phyloP scores from a whole-genome alignment of 2,329 filamentous ascomycete genomes.

The Fusarium sp. region DNA sequence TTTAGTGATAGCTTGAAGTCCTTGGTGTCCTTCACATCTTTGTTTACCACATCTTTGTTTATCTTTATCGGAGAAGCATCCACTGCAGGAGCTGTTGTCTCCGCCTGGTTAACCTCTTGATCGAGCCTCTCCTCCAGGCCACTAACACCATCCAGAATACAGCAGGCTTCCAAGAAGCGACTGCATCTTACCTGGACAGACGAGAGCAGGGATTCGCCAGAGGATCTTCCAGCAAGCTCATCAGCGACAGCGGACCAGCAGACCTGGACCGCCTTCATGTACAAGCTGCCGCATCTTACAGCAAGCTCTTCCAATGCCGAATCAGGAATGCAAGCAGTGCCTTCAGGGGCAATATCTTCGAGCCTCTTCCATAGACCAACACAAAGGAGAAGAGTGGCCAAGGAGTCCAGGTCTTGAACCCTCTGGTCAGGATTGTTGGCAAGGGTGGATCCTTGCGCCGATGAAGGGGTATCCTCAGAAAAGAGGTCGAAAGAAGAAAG shows the following conservation, averaged over 20 bases:
- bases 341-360: slow-evolving; percentile 60
- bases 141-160: slow-evolving; percentile 68
- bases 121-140: slow-evolving; percentile 65
- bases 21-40: slow-evolving; percentile 28
- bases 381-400: slow-evolving; percentile 78
- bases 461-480: slow-evolving; percentile 43
- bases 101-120: slow-evolving; percentile 55
- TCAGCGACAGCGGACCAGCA: slow-evolving; percentile 78
- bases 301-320: slow-evolving; percentile 72
- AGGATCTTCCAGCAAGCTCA: slow-evolving; percentile 59
- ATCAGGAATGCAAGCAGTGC: slow-evolving; percentile 65
- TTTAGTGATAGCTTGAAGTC: slow-evolving; percentile 12
- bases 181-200: slow-evolving; percentile 66
- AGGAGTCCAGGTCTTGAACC: slow-evolving; percentile 75
- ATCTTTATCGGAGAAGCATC: slow-evolving; percentile 7
- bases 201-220: slow-evolving; percentile 63
- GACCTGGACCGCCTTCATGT: slow-evolving; percentile 78
- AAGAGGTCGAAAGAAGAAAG: slow-evolving; percentile 82
- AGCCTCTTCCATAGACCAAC: slow-evolving; percentile 81
- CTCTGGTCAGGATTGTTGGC: slow-evolving; percentile 64
- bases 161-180: slow-evolving; percentile 70
- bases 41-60: slow-evolving; percentile 25
- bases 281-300: slow-evolving; percentile 77
- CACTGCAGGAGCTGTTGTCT: neutral
- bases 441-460: slow-evolving; percentile 57